These are phyloP conservation scores for Pythium utonaiense DNA, from an alignment of 352 stramenopile genomes.

Conservation along the genomic window DNA sequence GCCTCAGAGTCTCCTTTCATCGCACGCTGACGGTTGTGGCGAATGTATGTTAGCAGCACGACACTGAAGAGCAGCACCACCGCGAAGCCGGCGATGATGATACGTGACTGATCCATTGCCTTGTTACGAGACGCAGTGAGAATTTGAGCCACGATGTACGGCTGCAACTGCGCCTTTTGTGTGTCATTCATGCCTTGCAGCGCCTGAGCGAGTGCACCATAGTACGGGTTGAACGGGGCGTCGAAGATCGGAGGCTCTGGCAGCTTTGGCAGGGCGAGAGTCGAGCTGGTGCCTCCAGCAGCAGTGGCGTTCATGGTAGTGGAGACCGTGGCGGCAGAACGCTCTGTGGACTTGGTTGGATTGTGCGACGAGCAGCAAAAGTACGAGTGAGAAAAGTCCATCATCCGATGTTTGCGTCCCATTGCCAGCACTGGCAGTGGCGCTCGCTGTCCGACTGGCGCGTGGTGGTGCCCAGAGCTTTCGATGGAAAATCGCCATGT, in stretches of 20 bases:
- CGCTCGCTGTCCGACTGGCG: no score
- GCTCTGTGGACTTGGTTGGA: no score
- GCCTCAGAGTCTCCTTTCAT: conserved; percentile 41
- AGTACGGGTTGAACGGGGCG: conserved; percentile 24
- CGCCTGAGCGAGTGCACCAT: conserved; percentile 17
- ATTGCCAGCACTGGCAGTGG: no score
- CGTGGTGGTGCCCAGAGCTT: no score
- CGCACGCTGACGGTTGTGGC: conserved; percentile 50
- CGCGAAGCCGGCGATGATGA: conserved; percentile 14
- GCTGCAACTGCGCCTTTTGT: conserved; percentile 13
- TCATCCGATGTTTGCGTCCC: no score
- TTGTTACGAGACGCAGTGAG: conserved; percentile 12
- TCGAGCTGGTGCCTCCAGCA: background rate
- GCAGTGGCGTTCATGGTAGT: conserved; percentile 4
- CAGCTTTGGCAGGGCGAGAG: conserved; percentile 15
- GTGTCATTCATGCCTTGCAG: conserved; percentile 19
- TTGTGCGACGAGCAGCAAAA: no score
- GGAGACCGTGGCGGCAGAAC: conserved; percentile 3
- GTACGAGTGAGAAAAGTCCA: no score
- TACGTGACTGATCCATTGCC: conserved; percentile 18
- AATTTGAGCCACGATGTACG: conserved; percentile 19
- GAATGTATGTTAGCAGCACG: conserved; percentile 49
- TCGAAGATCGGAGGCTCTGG: conserved; percentile 25
- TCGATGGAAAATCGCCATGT: no score
- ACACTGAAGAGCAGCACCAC: conserved; percentile 20